A percentile compares a stretch with the other conserved stretches of the same genome.
These are phyloP conservation scores for Umbilicaria muhlenbergii DNA, from an alignment of 495 filamentous ascomycete species.

Conservation along the genomic window DNA sequence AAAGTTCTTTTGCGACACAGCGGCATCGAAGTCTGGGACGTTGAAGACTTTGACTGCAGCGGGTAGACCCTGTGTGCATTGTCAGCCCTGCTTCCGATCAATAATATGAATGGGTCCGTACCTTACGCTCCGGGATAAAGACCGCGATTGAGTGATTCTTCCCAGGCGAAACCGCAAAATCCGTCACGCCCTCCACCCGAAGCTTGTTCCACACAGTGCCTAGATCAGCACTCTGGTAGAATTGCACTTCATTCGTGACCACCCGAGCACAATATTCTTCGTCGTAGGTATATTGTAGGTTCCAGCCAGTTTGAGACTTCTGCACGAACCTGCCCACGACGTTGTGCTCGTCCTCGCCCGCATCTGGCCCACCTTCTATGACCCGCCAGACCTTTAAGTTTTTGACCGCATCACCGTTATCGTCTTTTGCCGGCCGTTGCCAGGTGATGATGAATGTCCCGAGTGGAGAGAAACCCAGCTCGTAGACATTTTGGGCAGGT, in stretches of 20 bases:
- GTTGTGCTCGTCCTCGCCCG: constrained; percentile 36
- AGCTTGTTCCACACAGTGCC: constrained; percentile 87
- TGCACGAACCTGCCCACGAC: constrained; percentile 85
- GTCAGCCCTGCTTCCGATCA: constrained; percentile 1
- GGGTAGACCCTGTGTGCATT: constrained; percentile 54
- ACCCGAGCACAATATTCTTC: constrained; percentile 82
- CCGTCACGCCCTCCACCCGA: constrained; percentile 74
- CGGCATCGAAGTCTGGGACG: constrained; percentile 62
- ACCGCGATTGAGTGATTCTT: constrained; percentile 81
- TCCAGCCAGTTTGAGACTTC: constrained; percentile 91
- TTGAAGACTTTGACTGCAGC: constrained; percentile 88
- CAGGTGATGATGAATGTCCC: constrained; percentile 92
- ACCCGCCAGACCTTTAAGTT: constrained; percentile 95
- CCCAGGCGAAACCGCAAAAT: constrained; percentile 82
- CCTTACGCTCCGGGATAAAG: constrained; percentile 91
- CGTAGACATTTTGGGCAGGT: constrained; percentile 67
- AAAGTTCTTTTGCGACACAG: constrained; percentile 94
- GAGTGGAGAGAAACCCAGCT: constrained; percentile 82
- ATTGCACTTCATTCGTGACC: constrained; percentile 95
- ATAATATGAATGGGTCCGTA: constrained; percentile 16
- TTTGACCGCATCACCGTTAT: constrained; percentile 79
- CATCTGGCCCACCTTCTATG: constrained; percentile 27
- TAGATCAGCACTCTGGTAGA: constrained; percentile 78
- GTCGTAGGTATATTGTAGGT: constrained; percentile 88
- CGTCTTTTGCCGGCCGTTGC: constrained; percentile 87